Conservation (phyloP, 192 early-diverging fungal species). For the Podila epicladia region DNA sequence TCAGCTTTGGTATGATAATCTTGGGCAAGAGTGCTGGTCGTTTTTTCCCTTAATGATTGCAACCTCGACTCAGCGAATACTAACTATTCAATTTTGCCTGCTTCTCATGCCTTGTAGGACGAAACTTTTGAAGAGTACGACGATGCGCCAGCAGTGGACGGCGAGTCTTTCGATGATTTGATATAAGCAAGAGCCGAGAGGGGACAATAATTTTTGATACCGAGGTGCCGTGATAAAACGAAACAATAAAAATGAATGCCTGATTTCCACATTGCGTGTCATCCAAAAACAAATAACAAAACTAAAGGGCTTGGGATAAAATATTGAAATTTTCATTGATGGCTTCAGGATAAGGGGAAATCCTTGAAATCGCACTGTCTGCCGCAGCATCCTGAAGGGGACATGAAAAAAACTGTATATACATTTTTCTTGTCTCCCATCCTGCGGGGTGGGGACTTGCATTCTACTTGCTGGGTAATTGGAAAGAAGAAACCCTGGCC, state of each 20-base stretch:
- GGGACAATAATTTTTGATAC: background rate
- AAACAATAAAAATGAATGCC: conserved; percentile 1
- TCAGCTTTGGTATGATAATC: conserved; percentile 60
- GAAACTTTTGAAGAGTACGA: conserved; percentile 18
- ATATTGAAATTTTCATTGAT: too few species aligned
- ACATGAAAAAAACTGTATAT: too few species aligned
- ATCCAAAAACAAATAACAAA: too few species aligned
- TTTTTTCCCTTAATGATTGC: background rate
- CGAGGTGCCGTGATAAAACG: background rate
- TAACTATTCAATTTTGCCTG: background rate
- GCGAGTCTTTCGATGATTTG: conserved; percentile 26
- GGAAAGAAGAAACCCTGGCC: too few species aligned
- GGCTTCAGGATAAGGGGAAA: too few species aligned
- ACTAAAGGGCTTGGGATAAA: too few species aligned
- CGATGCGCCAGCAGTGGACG: conserved; percentile 7
- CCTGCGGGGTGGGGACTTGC: too few species aligned
- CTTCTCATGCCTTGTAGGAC: background rate
- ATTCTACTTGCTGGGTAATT: too few species aligned
- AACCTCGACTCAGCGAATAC: background rate
- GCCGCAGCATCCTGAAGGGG: too few species aligned
- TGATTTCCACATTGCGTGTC: too few species aligned
- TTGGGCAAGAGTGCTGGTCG: background rate
- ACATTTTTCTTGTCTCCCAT: too few species aligned
- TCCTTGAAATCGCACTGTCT: too few species aligned
- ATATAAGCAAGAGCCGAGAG: conserved; percentile 8